Conservation (phyloP, 1,139 yeast species). For the Pneumocystis carinii region DNA sequence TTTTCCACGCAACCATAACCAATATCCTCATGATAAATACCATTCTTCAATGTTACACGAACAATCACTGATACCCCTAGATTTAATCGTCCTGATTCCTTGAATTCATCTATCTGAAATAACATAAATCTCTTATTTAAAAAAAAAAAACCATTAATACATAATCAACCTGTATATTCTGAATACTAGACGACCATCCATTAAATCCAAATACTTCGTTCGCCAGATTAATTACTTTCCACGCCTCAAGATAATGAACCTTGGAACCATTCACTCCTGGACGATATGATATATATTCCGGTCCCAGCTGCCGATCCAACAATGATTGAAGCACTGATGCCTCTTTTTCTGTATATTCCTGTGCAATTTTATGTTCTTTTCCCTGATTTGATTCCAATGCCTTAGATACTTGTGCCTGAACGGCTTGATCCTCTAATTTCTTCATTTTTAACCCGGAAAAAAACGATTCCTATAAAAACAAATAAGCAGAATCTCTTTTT, state of each 20-base stretch:
- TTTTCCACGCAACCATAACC: constrained; percentile 65
- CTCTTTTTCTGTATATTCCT: constrained; percentile 16
- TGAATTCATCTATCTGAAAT: constrained; percentile 18
- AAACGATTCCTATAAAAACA: not conserved
- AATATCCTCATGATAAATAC: constrained; percentile 61
- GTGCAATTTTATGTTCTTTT: not conserved
- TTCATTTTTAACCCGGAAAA: not conserved
- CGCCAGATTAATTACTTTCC: constrained; percentile 37
- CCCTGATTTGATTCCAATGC: not conserved
- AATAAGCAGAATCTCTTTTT: not conserved
- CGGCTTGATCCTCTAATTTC: not conserved
- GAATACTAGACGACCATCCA: constrained; percentile 50
- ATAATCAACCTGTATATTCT: constrained; percentile 24
- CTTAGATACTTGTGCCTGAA: not conserved
- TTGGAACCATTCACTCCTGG: constrained; percentile 39
- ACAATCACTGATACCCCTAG: constrained; percentile 51
- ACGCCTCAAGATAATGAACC: constrained; percentile 32
- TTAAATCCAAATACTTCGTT: constrained; percentile 49
- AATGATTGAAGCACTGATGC: constrained; percentile 16
- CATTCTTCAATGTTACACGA: constrained; percentile 56
- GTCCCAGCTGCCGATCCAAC: constrained; percentile 42
- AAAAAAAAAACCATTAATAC: constrained; percentile 5
- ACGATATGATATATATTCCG: constrained; percentile 72
- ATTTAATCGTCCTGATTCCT: constrained; percentile 29
- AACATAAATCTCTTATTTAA: not conserved